Conservation (phyloP, 352 stramenopile genomes). For the Phytophthora ohioensis region DNA sequence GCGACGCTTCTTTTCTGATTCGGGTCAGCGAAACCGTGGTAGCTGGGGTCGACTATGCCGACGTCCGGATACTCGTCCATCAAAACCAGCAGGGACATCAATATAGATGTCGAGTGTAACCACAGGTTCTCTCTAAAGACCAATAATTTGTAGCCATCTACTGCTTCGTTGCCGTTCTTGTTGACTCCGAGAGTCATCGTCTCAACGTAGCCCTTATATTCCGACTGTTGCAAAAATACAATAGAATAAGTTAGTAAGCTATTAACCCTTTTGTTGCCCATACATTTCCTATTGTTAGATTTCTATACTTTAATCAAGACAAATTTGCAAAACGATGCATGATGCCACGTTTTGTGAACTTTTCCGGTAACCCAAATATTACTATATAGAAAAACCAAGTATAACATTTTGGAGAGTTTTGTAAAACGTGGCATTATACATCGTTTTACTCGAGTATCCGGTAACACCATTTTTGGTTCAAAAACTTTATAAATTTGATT, state of each 20-base stretch:
- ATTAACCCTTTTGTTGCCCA: no score
- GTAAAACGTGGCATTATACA: no score
- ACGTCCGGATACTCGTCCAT: not conserved
- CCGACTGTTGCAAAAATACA: slow-evolving; percentile 6
- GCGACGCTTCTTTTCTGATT: slow-evolving; percentile 1
- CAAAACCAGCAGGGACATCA: slow-evolving; percentile 4
- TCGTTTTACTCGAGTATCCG: no score
- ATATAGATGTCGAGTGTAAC: slow-evolving; percentile 14
- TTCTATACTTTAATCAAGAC: no score
- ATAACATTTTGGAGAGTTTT: no score
- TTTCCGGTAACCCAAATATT: not conserved
- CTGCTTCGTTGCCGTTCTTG: not conserved
- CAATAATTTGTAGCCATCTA: slow-evolving; percentile 1
- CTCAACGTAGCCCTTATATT: slow-evolving; percentile 12
- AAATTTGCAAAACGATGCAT: no score
- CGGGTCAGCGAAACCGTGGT: slow-evolving; percentile 12
- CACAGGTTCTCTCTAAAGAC: slow-evolving; percentile 19
- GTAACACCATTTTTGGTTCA: no score
- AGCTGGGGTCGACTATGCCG: slow-evolving; percentile 9
- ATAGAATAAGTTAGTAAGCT: not conserved
- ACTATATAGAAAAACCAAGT: no score
- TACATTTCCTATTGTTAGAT: no score
- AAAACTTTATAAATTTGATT: no score
- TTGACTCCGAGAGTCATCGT: slow-evolving; percentile 10
- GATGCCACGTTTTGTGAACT: not conserved